Conservation (phyloP, 139 green algal genomes). For the Tetraselmis striata region DNA sequence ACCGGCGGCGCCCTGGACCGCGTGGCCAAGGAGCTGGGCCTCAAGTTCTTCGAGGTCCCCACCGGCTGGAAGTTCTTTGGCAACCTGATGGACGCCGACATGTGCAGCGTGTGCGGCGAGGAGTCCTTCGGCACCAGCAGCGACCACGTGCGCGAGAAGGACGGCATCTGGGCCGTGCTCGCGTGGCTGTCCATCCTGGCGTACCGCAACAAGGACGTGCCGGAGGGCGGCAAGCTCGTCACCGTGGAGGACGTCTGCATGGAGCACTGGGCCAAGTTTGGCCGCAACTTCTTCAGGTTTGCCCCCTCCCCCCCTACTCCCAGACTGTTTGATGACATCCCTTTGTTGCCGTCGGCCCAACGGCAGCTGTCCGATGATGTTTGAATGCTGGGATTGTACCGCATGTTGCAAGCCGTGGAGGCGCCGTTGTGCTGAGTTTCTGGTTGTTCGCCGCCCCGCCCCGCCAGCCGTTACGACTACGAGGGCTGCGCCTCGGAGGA, state of each 20-base stretch:
- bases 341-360: no score
- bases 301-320: background rate
- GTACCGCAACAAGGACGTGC: constrained; percentile 79
- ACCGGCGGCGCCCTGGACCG: constrained; percentile 90
- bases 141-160: constrained; percentile 93
- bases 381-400: no score
- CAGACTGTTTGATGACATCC: no score
- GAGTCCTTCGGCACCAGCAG: constrained; percentile 99
- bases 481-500: constrained; percentile 73
- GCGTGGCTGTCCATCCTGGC: constrained; percentile 90
- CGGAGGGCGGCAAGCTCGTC: constrained; percentile 69
- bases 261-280: constrained; percentile 92
- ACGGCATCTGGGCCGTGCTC: constrained; percentile 96
- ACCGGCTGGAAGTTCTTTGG: constrained; percentile 72
- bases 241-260: constrained; percentile 84
- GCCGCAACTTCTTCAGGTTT: constrained; percentile 95
- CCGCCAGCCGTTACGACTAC: constrained; percentile 82
- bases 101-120: constrained; percentile 70
- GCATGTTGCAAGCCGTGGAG: no score
- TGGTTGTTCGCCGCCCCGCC: constrained; percentile 23
- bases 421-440: no score
- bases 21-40: constrained; percentile 71
- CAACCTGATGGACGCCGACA: constrained; percentile 56
- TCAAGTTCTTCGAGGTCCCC: constrained; percentile 92
- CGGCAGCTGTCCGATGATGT: constrained; percentile 1